Conservation (phyloP, 371 early-diverging fungal species). For the Chytridium lagenaria region DNA sequence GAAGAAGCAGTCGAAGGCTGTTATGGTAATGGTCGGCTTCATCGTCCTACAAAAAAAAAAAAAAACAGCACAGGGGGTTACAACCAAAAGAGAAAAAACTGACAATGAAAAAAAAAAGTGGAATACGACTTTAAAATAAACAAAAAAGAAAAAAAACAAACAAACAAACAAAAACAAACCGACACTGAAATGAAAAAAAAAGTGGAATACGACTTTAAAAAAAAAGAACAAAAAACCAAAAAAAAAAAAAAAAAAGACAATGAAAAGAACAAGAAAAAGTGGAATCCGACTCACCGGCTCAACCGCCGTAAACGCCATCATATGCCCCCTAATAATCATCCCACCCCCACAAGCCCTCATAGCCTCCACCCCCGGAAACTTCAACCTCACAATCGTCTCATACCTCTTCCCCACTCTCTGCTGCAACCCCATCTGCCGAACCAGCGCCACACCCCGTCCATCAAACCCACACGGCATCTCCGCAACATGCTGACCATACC, state of each 20-base stretch:
- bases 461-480: too few species aligned
- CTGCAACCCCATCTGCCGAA: not conserved
- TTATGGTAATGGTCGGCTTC: not conserved
- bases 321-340: conserved; percentile 15
- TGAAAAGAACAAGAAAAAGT: not conserved
- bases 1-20: conserved; percentile 14
- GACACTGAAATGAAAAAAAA: too few species aligned
- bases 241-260: not conserved
- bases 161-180: too few species aligned
- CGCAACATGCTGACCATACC: not conserved
- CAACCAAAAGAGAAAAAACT: too few species aligned
- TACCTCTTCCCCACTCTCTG: not conserved
- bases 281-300: conserved; percentile 14
- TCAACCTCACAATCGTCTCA: conserved; percentile 20
- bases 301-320: not conserved
- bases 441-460: not conserved
- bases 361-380: conserved; percentile 9
- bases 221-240: too few species aligned
- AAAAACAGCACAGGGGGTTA: not conserved
- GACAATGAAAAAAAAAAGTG: too few species aligned
- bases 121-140: too few species aligned
- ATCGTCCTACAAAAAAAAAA: not conserved
- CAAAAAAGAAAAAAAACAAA: too few species aligned
- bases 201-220: too few species aligned
- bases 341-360: conserved; percentile 13